Conservation (phyloP, 176 grass and related monocot genomes). For the Olyra latifolia region DNA sequence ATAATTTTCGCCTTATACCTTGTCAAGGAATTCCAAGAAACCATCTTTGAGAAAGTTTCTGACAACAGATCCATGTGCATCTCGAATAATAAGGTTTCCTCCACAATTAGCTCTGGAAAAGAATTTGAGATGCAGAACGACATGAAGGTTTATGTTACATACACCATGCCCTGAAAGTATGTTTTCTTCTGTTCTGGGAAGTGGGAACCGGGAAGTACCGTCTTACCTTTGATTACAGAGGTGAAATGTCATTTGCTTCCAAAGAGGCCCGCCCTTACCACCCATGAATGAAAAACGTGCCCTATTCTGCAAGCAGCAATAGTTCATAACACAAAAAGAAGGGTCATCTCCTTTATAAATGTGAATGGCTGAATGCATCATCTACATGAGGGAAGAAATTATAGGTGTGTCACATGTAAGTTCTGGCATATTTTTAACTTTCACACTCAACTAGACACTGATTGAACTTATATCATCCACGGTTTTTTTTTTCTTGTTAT, state of each 20-base stretch:
- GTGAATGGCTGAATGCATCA: background rate
- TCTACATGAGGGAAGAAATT: background rate
- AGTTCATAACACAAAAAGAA: conserved; percentile 7
- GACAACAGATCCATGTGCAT: conserved; percentile 46
- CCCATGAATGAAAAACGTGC: conserved; percentile 99
- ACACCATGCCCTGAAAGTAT: no score
- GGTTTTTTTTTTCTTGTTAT: background rate
- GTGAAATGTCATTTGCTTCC: conserved; percentile 89
- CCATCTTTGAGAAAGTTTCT: conserved; percentile 72
- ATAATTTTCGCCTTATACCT: conserved; percentile 56
- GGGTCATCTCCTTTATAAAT: background rate
- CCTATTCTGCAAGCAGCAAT: conserved; percentile 71
- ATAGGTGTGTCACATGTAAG: background rate
- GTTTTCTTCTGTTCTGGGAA: conserved; percentile 14
- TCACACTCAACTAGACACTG: background rate
- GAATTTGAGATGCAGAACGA: background rate
- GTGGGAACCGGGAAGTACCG: conserved; percentile 5
- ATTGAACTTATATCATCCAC: conserved; percentile 3
- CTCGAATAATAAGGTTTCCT: conserved; percentile 67
- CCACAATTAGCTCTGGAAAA: conserved; percentile 60
- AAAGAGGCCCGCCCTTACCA: conserved; percentile 83
- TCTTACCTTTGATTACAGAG: conserved; percentile 62
- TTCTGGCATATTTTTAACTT: background rate
- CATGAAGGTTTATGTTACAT: conserved; percentile 1
- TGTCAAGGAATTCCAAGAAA: conserved; percentile 78